Percentiles rank a stretch among this genome's conserved stretches.
Evolutionary conservation across 2,329 filamentous ascomycete species (phyloP).

Genomic region (Xylaria sp.): DNA sequence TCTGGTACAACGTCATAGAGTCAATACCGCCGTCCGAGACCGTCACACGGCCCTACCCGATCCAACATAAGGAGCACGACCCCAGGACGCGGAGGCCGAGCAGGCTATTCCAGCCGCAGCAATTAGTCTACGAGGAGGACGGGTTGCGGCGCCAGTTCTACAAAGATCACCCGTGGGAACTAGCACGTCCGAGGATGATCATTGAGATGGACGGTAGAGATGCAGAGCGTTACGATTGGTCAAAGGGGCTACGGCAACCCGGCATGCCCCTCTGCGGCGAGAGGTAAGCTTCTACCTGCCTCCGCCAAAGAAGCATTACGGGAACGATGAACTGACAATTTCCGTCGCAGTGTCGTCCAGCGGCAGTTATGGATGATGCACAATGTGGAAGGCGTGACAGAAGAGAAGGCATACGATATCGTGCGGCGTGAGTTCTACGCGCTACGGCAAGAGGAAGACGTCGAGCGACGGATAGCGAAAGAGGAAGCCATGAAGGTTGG

Average conservation of each 20-base stretch:
- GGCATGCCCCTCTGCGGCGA: constrained; percentile 84
- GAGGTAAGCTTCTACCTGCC: constrained; percentile 63
- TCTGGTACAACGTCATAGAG: constrained; percentile 64
- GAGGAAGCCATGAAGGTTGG: constrained; percentile 90
- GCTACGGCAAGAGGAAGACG: constrained; percentile 81
- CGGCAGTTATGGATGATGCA: constrained; percentile 88
- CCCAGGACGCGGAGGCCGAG: constrained; percentile 71
- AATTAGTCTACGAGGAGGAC: constrained; percentile 86
- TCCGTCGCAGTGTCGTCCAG: constrained; percentile 79
- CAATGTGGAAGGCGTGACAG: constrained; percentile 65
- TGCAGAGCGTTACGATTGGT: constrained; percentile 80
- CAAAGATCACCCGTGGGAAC: constrained; percentile 95
- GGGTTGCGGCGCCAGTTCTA: constrained; percentile 83
- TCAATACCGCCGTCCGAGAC: constrained; percentile 68
- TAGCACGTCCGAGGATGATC: constrained; percentile 86
- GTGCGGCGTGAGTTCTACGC: constrained; percentile 92
- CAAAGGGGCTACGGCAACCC: constrained; percentile 74
- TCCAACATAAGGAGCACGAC: constrained; percentile 55
- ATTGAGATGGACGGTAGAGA: constrained; percentile 90
- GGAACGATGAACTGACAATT: constrained; percentile 8
- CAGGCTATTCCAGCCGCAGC: constrained; percentile 81
- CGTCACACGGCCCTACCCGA: constrained; percentile 63
- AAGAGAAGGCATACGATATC: constrained; percentile 80
- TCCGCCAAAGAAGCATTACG: constrained; percentile 4
- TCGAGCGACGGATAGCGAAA: constrained; percentile 81